Percentiles rank a stretch among this genome's conserved stretches.
Evolutionary conservation across 116 monocot genomes (phyloP).

Genomic region (Iris pallida): DNA sequence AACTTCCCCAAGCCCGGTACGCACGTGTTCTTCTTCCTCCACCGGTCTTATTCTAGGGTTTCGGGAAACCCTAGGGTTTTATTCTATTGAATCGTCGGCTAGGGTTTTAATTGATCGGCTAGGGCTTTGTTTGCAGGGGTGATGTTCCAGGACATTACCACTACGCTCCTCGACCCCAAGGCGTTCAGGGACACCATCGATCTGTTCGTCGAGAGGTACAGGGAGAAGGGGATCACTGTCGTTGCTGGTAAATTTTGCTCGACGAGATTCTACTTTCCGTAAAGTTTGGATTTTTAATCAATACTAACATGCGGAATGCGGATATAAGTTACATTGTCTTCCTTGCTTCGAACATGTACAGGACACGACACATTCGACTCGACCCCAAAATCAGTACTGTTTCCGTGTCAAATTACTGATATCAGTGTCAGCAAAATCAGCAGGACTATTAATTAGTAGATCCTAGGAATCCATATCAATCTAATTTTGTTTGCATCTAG

Average conservation of each 20-base stretch:
- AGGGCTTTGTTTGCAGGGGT: slow-evolving; percentile 20
- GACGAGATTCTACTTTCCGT: no score
- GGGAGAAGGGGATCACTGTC: slow-evolving; percentile 32
- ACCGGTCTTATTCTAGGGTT: neutral
- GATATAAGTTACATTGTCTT: no score
- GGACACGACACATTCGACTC: no score
- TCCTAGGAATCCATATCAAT: no score
- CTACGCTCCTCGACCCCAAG: slow-evolving; percentile 39
- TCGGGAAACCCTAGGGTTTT: neutral
- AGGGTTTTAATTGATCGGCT: neutral
- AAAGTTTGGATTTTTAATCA: no score
- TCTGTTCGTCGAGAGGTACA: slow-evolving; percentile 52
- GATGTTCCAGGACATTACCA: slow-evolving; percentile 60
- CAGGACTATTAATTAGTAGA: no score
- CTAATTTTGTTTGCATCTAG: no score
- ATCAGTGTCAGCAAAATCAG: no score
- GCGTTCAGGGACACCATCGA: slow-evolving; percentile 43
- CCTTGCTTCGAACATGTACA: no score
- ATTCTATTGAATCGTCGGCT: neutral
- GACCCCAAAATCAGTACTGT: no score
- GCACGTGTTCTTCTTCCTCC: neutral
- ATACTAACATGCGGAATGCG: no score
- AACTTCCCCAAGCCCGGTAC: slow-evolving; percentile 48
- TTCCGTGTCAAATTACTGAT: no score
- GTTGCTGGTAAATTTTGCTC: slow-evolving; percentile 32